These are phyloP conservation scores for Chaetomium olivaceum DNA, from an alignment of 2,329 filamentous ascomycete genomes.

Conservation along the genomic window DNA sequence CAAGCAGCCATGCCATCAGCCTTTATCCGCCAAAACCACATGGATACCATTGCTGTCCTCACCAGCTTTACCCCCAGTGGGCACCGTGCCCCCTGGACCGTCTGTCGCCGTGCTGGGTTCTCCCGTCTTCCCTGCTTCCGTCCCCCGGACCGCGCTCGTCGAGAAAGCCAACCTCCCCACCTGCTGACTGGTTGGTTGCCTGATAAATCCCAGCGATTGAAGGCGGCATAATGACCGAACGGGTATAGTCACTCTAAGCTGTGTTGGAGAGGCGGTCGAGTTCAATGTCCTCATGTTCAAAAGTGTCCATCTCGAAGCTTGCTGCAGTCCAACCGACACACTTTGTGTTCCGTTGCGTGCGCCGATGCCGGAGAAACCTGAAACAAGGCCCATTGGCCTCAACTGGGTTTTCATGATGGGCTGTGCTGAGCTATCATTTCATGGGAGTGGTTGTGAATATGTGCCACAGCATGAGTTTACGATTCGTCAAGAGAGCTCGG, in stretches of 20 bases:
- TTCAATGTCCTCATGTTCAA: background rate
- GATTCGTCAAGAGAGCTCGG: background rate
- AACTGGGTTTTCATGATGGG: slow-evolving; percentile 14
- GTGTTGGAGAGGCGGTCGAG: background rate
- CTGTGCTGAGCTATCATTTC: background rate
- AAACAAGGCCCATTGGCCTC: slow-evolving; percentile 2
- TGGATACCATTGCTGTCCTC: background rate
- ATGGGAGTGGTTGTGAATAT: background rate
- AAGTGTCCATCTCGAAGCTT: background rate
- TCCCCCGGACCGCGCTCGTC: slow-evolving; percentile 3
- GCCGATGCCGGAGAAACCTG: background rate
- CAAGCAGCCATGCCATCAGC: background rate
- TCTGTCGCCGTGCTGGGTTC: background rate
- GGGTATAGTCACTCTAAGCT: background rate
- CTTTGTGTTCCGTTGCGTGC: background rate
- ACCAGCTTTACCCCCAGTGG: slow-evolving; percentile 19
- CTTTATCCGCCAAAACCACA: background rate
- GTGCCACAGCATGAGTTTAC: background rate
- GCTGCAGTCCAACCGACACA: background rate
- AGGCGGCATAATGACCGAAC: background rate
- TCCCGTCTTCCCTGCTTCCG: background rate
- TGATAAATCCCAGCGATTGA: background rate
- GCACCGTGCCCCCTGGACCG: background rate
- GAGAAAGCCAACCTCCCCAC: slow-evolving; percentile 9
- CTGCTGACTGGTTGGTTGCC: background rate